Evolutionary conservation across 768 basidiomycete species (phyloP).

Genomic region (Amanita thiersii): DNA sequence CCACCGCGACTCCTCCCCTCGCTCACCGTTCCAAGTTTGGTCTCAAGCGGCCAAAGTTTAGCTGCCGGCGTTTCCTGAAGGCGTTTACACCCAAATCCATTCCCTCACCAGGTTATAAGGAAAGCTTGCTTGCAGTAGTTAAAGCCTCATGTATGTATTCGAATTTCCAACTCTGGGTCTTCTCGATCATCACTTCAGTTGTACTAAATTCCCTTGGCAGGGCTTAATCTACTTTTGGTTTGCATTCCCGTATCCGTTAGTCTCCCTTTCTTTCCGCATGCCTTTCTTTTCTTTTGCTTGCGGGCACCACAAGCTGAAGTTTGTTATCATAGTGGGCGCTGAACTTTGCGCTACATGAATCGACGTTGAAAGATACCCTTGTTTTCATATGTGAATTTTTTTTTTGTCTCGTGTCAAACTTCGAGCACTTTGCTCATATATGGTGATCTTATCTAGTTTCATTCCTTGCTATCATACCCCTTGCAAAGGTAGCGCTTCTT

Average conservation of each 20-base stretch:
- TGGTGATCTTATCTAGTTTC: conserved; percentile 36
- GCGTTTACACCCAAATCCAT: too few species aligned
- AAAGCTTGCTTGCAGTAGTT: conserved; percentile 1
- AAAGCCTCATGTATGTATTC: conserved; percentile 7
- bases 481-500: conserved; percentile 53
- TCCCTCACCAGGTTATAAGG: conserved; percentile 1
- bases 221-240: conserved; percentile 44
- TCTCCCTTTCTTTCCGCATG: not conserved
- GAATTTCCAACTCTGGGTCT: not conserved
- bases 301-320: too few species aligned
- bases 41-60: too few species aligned
- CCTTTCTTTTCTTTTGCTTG: not conserved
- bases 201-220: conserved; percentile 31
- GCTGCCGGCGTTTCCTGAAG: too few species aligned
- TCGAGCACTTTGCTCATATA: not conserved
- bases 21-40: too few species aligned
- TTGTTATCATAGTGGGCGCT: conserved; percentile 53
- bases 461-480: conserved; percentile 77
- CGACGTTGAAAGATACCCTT: conserved; percentile 39
- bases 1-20: too few species aligned
- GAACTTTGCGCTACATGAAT: conserved; percentile 43
- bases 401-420: not conserved
- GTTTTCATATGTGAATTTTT: conserved; percentile 62
- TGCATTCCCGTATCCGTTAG: conserved; percentile 4
- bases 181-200: not conserved